Conservation (phyloP, 176 grass and related monocot species). For the Hordeum marinum region DNA sequence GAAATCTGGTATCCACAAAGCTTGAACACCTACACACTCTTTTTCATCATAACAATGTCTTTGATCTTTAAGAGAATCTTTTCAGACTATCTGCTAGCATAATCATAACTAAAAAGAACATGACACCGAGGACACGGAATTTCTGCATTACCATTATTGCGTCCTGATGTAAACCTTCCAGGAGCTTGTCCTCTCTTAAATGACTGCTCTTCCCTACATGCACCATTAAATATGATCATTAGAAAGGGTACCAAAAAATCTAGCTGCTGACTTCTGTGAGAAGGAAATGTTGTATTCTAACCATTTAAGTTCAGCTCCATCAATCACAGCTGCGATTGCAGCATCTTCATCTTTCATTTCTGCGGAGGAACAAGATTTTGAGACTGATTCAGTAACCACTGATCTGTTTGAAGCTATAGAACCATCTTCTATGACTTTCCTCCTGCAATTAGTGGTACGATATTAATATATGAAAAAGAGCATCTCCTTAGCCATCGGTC, state of each 20-base stretch:
- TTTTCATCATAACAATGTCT: background rate
- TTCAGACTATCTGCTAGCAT: background rate
- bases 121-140: background rate
- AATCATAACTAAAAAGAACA: background rate
- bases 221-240: background rate
- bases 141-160: slow-evolving; percentile 13
- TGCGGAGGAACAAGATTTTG: slow-evolving; percentile 35
- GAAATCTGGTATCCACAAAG: background rate
- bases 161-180: slow-evolving; percentile 25
- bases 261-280: background rate
- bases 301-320: slow-evolving; percentile 47
- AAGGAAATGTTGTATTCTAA: background rate
- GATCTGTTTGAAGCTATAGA: slow-evolving; percentile 23
- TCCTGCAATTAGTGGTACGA: slow-evolving; percentile 25
- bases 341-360: slow-evolving; percentile 49
- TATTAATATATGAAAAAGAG: background rate
- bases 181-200: slow-evolving; percentile 18
- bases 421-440: slow-evolving; percentile 43
- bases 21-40: background rate
- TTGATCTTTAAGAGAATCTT: background rate
- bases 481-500: background rate
- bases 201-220: slow-evolving; percentile 29
- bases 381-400: slow-evolving; percentile 27
- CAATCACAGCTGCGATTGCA: slow-evolving; percentile 37
- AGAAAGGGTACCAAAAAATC: background rate